Evolutionary conservation across 176 grass and related monocot genomes (phyloP).

Genomic region (Stipa capillata): DNA sequence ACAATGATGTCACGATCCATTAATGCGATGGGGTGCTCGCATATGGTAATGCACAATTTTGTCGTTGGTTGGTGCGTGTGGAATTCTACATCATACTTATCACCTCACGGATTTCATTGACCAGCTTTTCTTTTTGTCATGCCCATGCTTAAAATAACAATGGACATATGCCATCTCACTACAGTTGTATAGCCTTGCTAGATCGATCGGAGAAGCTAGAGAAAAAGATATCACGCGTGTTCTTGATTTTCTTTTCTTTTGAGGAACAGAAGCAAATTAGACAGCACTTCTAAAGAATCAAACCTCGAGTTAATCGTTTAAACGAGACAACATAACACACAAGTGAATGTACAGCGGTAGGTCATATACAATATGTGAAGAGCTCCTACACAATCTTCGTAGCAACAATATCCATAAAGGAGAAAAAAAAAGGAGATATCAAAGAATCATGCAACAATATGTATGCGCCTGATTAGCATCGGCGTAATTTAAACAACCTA

Average conservation of each 20-base stretch:
- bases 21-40: not conserved
- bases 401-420: not conserved
- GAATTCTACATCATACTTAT: not conserved
- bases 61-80: not conserved
- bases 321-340: too few species aligned
- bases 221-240: too few species aligned
- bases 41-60: not conserved
- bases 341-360: too few species aligned
- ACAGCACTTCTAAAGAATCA: not conserved
- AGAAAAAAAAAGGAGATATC: not conserved
- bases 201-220: too few species aligned
- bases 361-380: too few species aligned
- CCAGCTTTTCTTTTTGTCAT: not conserved
- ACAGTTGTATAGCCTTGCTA: too few species aligned
- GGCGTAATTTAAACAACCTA: not conserved
- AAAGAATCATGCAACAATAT: too few species aligned
- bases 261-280: not conserved
- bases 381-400: not conserved
- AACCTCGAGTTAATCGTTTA: too few species aligned
- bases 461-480: too few species aligned
- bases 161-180: too few species aligned
- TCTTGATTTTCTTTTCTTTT: not conserved
- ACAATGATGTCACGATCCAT: not conserved
- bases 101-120: not conserved
- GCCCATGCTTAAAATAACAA: not conserved